phyloP scores from a whole-genome alignment of 129 eudicot genomes.

The Glebionis coronaria region DNA sequence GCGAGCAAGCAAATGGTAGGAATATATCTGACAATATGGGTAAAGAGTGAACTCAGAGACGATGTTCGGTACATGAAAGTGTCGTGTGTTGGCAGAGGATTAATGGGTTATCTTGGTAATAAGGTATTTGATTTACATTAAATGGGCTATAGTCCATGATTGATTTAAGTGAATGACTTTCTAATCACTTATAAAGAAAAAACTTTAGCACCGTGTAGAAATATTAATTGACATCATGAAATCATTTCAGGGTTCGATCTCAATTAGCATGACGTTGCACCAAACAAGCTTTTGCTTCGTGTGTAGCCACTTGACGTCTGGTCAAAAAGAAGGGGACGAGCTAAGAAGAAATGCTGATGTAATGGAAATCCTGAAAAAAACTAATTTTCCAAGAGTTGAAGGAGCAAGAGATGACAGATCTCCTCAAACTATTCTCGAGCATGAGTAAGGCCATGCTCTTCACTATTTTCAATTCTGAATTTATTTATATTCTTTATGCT shows the following conservation, averaged over 20 bases:
- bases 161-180: not conserved
- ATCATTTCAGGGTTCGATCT: slow-evolving; percentile 69
- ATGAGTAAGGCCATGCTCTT: slow-evolving; percentile 50
- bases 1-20: slow-evolving; percentile 99
- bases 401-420: slow-evolving; percentile 53
- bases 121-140: slow-evolving; percentile 44
- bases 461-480: not conserved
- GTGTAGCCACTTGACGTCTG: slow-evolving; percentile 84
- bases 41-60: slow-evolving; percentile 74
- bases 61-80: slow-evolving; percentile 72
- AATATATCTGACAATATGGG: slow-evolving; percentile 84
- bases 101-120: slow-evolving; percentile 99
- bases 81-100: slow-evolving; percentile 95
- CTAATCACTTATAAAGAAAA: not conserved
- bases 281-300: slow-evolving; percentile 95
- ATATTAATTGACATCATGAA: slow-evolving; percentile 3
- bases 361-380: slow-evolving; percentile 74
- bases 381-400: slow-evolving; percentile 79
- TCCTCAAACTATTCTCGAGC: slow-evolving; percentile 82
- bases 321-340: slow-evolving; percentile 91
- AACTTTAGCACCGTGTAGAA: not conserved
- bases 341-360: slow-evolving; percentile 81
- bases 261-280: slow-evolving; percentile 87
- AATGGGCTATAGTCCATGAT: not conserved
- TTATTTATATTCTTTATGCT: slow-evolving; percentile 2